phyloP scores from a whole-genome alignment of 352 stramenopile genomes.

The Phytophthora kernoviae region DNA sequence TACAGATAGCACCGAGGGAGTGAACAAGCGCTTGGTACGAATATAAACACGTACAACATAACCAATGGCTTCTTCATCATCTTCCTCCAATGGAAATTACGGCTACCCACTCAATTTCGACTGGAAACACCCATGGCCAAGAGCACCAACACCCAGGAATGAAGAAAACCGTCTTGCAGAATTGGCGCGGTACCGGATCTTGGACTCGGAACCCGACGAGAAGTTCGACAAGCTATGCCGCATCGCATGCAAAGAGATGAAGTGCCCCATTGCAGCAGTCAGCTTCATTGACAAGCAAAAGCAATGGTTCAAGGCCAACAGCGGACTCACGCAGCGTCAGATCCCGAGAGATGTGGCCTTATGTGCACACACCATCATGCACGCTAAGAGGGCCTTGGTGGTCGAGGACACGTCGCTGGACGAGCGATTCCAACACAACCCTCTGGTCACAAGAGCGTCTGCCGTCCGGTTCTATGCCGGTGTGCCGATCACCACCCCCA shows the following conservation, averaged over 20 bases:
- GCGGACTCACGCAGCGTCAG: slow-evolving; percentile 80
- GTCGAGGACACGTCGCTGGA: slow-evolving; percentile 85
- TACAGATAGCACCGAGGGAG: neutral
- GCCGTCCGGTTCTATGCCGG: slow-evolving; percentile 85
- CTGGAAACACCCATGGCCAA: slow-evolving; percentile 86
- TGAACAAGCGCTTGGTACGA: too few relatives aligned
- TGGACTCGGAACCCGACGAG: slow-evolving; percentile 84
- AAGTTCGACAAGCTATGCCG: slow-evolving; percentile 89
- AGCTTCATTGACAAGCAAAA: slow-evolving; percentile 88
- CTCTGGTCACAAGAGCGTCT: slow-evolving; percentile 79
- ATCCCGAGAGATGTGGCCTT: slow-evolving; percentile 84
- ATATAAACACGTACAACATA: too few relatives aligned
- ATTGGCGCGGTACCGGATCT: slow-evolving; percentile 71
- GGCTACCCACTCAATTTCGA: slow-evolving; percentile 85
- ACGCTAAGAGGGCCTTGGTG: slow-evolving; percentile 79
- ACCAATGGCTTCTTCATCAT: neutral
- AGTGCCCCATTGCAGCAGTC: slow-evolving; percentile 86
- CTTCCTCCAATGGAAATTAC: slow-evolving; percentile 41
- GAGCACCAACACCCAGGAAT: slow-evolving; percentile 68
- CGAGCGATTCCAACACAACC: slow-evolving; percentile 85
- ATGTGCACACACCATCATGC: slow-evolving; percentile 88
- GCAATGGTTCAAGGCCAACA: slow-evolving; percentile 90
- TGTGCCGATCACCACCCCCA: slow-evolving; percentile 81
- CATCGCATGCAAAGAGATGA: slow-evolving; percentile 90
- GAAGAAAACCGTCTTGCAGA: slow-evolving; percentile 74